Base-by-base conservation (phyloP, 768 basidiomycete genomes). In the Termitomyces sp. region DNA sequence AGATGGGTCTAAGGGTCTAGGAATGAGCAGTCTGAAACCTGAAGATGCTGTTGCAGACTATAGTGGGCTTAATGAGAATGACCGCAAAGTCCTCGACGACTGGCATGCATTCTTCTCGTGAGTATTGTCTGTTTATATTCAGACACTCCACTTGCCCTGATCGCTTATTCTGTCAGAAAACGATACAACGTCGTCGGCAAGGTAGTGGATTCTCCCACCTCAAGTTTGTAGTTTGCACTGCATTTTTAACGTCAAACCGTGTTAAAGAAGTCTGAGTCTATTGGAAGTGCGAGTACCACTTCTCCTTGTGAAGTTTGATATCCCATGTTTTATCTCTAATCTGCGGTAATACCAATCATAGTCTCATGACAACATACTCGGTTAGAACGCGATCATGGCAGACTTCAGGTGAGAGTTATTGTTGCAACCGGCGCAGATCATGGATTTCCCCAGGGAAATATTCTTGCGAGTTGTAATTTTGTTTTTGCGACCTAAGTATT, bases 1-100 rank as follows among this genome's bases (percentile, higher is more conserved):
- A 76, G 96, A 99, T 69, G 96, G 88, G 0, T 96, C 93, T 8
- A 86, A 81, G 64, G 96, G 90, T 0, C 79, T 99, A 7, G 96
- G 94, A 47, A 88, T 87, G 86, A 94, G 92, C 56, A 95, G 92
- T 67, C 76, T 97, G 66, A 91, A 92, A 57, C 74, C 79, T 4
- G 89, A 94, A 73, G 87, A 98, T 69, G 96, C 96, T 10, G 81
- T 94, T 1, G 76, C 94, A 12, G 95, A 99, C 70, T 97, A 92
- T 70, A 92, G 88, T 67, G 73, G 67, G 0, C 80, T 99, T 56
- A 79, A 83, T 47, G 87, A 86, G 63, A 83, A 83, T 63, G 91
- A 96, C 67, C 74, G 70, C 72, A 91, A 91, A 73, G 88, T 90
- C 0, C 79, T 98, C 61, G 82, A 95, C 60, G 93, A 96, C 64